Base-by-base conservation (phyloP, 2,329 filamentous ascomycete species). In the Sporothrix luriei region DNA sequence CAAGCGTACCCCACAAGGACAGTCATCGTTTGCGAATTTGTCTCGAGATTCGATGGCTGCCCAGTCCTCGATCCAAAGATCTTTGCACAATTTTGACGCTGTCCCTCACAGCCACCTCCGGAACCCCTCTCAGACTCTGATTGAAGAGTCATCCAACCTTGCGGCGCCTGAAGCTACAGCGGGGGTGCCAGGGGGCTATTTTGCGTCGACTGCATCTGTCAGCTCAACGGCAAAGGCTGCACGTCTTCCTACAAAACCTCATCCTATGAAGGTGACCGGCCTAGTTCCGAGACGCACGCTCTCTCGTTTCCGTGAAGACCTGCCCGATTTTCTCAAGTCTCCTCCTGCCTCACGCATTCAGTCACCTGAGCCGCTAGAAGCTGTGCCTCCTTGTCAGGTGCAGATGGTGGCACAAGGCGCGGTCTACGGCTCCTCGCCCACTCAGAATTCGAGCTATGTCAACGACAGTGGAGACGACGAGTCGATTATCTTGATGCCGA, bases 251-350 rank as follows among this genome's bases (percentile, higher is more conserved):
- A 46, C 68, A 61, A 76, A 77, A 33, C 67, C 75, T 26, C 75
- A 75, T 10, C 73, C 76, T 33, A 78, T 78, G 19, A 78, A 76
- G 65, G 69, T 79, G 9, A 82, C 80, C 73, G 77, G 81, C 14
- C 80, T 79, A 9, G 77, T 89, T 6, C 90, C 93, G 6, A 90
- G 91, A 75, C 88, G 94, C 69, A 95, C 93, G 4, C 90, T 92
- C 79, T 97, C 94, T 49, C 94, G 92, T 69, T 98, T 98, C 81
- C 87, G 91, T 64, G 94, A 98, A 80, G 93, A 97, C 76, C 84
- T 97, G 14, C 94, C 93, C 4, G 94, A 97, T 76, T 85, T 93
- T 66, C 91, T 92, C 1, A 79, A 94, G 14, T 95, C 93, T n/a
- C 92, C 93, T 11, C 92, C 93, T 10, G 90, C 92, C 72, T 96